Evolutionary conservation across 768 basidiomycete genomes (phyloP).

Genomic region (Vishniacozyma victoriae): DNA sequence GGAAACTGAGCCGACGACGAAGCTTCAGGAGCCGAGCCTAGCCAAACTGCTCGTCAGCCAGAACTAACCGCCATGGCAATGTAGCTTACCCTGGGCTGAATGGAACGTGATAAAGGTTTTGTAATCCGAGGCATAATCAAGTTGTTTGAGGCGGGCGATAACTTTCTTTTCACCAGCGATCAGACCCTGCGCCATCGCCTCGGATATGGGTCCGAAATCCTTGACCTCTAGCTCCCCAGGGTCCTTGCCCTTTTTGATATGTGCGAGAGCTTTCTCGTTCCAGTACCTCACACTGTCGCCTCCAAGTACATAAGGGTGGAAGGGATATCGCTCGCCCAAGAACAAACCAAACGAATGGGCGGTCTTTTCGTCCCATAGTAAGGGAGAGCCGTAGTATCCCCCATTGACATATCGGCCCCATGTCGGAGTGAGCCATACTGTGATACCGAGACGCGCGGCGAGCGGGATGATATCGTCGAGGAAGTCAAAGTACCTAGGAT

Average conservation of each 20-base stretch:
- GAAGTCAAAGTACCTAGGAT: constrained; percentile 14
- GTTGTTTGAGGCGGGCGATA: not conserved
- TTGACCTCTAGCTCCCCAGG: not conserved
- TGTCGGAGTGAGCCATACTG: constrained; percentile 6
- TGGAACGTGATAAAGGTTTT: constrained; percentile 4
- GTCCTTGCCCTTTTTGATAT: not conserved
- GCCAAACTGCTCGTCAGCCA: constrained; percentile 3
- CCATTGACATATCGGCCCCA: constrained; percentile 20
- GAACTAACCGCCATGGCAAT: not conserved
- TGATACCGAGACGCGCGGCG: constrained; percentile 9
- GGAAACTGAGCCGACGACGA: constrained; percentile 8
- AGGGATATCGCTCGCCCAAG: constrained; percentile 19
- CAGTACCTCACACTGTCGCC: constrained; percentile 16
- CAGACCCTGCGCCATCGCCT: constrained; percentile 10
- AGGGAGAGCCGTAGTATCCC: constrained; percentile 9
- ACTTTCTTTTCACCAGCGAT: constrained; percentile 5
- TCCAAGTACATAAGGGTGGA: constrained; percentile 13
- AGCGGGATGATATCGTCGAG: constrained; percentile 8
- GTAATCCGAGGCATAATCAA: not conserved
- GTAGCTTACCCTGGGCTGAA: not conserved
- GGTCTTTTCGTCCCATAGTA: constrained; percentile 8
- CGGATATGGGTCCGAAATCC: constrained; percentile 6
- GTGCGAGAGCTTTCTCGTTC: constrained; percentile 1
- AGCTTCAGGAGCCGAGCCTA: constrained; percentile 1
- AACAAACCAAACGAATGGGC: constrained; percentile 8